phyloP scores from a whole-genome alignment of 352 stramenopile species.

The Globisporangium acanthophoron region DNA sequence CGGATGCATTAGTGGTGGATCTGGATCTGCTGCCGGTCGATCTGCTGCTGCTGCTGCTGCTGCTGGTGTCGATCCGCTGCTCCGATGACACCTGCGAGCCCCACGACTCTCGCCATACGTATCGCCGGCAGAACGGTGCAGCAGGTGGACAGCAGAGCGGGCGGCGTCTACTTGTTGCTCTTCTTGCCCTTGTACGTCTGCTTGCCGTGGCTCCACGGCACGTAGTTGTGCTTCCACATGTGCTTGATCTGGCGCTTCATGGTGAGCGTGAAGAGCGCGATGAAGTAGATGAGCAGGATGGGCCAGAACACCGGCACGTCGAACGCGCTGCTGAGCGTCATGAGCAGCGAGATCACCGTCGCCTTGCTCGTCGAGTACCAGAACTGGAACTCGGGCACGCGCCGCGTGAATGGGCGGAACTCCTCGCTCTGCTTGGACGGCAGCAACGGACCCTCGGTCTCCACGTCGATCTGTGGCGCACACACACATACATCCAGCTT shows the following conservation, averaged over 20 bases:
- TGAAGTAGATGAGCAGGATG: conserved; percentile 99
- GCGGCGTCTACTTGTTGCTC: conserved; percentile 60
- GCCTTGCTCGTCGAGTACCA: conserved; percentile 92
- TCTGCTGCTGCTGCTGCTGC: no score
- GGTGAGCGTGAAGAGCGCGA: conserved; percentile 97
- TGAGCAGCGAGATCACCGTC: conserved; percentile 89
- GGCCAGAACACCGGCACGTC: conserved; percentile 99
- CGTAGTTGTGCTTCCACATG: conserved; percentile 99
- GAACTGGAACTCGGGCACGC: conserved; percentile 99
- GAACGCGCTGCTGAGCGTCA: conserved; percentile 98
- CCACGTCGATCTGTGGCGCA: conserved; percentile 58
- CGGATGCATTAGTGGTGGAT: no score
- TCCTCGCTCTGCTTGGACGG: conserved; percentile 89
- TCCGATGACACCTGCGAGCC: no score
- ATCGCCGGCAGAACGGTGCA: no score
- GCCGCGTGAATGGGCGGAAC: conserved; percentile 89
- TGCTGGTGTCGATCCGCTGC: no score
- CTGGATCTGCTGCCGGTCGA: no score
- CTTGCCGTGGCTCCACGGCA: conserved; percentile 96
- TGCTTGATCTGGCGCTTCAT: conserved; percentile 99
- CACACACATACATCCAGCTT: background rate
- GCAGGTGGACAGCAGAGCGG: background rate
- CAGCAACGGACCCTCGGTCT: conserved; percentile 86
- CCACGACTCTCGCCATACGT: background rate
- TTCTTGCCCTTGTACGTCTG: conserved; percentile 92